Percentiles rank a stretch among this genome's conserved stretches.
These are phyloP conservation scores for Blastocystis hominis DNA, from an alignment of 352 stramenopile species.

Conservation along the genomic window DNA sequence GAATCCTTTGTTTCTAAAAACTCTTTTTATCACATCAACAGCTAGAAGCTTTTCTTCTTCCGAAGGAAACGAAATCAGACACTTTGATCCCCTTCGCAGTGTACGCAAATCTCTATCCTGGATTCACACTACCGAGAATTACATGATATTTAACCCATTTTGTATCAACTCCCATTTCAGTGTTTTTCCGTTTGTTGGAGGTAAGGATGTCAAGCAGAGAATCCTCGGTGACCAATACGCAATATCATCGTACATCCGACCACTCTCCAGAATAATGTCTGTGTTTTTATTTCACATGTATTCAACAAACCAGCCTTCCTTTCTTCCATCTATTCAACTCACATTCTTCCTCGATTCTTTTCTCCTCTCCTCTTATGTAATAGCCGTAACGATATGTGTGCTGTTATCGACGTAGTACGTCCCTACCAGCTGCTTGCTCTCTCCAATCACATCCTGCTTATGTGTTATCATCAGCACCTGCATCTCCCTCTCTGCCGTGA, in stretches of 20 bases:
- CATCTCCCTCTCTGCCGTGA: background rate
- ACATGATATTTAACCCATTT: background rate
- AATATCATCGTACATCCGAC: background rate
- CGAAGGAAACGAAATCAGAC: background rate
- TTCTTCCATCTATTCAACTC: too few relatives aligned
- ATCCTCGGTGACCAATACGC: background rate
- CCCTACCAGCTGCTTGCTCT: slow-evolving; percentile 41
- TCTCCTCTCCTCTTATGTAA: background rate
- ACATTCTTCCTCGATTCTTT: too few relatives aligned
- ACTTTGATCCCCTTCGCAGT: background rate
- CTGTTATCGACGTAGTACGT: slow-evolving; percentile 52
- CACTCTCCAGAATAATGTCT: background rate
- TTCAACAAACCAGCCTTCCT: too few relatives aligned
- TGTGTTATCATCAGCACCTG: slow-evolving; percentile 50
- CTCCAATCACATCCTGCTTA: slow-evolving; percentile 48
- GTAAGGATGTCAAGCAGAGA: background rate
- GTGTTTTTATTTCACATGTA: background rate
- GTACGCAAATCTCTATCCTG: background rate
- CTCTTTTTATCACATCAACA: background rate
- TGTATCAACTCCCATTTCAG: background rate
- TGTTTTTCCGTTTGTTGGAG: background rate
- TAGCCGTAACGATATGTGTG: slow-evolving; percentile 32
- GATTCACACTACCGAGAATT: background rate
- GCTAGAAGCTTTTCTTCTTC: background rate
- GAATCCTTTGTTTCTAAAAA: background rate